These are phyloP conservation scores for Oxytropis ochrocephala DNA, from an alignment of 306 rosid genomes.

Conservation along the genomic window DNA sequence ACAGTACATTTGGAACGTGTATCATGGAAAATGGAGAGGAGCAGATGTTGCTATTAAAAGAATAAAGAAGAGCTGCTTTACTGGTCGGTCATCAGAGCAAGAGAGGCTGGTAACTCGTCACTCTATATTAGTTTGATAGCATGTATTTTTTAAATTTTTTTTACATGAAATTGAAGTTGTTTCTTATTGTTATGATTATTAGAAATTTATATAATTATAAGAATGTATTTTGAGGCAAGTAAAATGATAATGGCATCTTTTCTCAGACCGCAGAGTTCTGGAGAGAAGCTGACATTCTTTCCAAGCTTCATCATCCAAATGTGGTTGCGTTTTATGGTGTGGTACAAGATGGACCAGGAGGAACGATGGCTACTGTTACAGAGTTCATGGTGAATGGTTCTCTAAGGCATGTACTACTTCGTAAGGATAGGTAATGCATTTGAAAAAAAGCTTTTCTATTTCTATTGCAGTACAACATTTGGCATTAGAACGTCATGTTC, in stretches of 20 bases:
- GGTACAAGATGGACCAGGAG: slow-evolving; percentile 95
- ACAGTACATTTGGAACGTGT: slow-evolving; percentile 96
- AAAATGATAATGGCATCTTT: slow-evolving; percentile 16
- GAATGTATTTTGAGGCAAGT: slow-evolving; percentile 1
- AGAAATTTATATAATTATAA: not conserved
- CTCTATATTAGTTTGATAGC: not conserved
- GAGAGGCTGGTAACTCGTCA: slow-evolving; percentile 72
- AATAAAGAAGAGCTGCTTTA: slow-evolving; percentile 90
- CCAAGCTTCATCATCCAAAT: slow-evolving; percentile 98
- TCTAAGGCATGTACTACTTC: slow-evolving; percentile 79
- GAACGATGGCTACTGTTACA: slow-evolving; percentile 79
- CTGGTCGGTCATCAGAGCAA: slow-evolving; percentile 84
- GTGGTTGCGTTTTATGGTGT: slow-evolving; percentile 96
- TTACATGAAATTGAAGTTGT: not conserved
- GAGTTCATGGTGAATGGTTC: slow-evolving; percentile 96
- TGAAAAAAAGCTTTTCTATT: slow-evolving; percentile 13
- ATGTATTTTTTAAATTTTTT: not conserved
- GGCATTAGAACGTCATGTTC: slow-evolving; percentile 8
- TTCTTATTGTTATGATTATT: not conserved
- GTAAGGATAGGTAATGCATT: slow-evolving; percentile 68
- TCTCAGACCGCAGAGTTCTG: slow-evolving; percentile 79
- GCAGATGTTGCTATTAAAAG: slow-evolving; percentile 94
- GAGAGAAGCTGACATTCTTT: slow-evolving; percentile 97
- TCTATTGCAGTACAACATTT: not conserved
- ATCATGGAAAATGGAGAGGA: slow-evolving; percentile 97